These are phyloP conservation scores for Chlorella sp. DNA, from an alignment of 139 green algal genomes.

Conservation along the genomic window DNA sequence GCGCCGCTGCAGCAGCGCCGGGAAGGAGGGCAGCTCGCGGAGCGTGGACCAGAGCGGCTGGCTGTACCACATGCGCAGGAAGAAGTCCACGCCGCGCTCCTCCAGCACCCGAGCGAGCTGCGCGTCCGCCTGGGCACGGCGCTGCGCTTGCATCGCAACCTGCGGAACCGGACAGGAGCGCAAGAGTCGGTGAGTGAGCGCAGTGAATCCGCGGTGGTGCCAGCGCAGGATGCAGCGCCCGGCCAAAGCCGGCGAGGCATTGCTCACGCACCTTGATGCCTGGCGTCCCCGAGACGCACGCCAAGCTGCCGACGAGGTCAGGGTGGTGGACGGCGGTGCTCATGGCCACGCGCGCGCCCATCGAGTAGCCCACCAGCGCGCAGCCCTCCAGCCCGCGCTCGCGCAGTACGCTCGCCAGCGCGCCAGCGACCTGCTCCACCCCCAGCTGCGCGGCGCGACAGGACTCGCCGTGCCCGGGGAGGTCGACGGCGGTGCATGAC, in stretches of 20 bases:
- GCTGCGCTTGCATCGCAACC: constrained; percentile 22
- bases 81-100: constrained; percentile 29
- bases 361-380: too few relatives aligned
- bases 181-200: not conserved
- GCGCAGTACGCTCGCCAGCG: too few relatives aligned
- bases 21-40: constrained; percentile 35
- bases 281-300: too few relatives aligned
- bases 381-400: too few relatives aligned
- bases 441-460: too few relatives aligned
- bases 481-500: constrained; percentile 57
- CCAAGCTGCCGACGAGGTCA: too few relatives aligned
- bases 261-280: too few relatives aligned
- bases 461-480: constrained; percentile 85
- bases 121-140: constrained; percentile 40
- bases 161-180: constrained; percentile 7
- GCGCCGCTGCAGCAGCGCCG: constrained; percentile 21
- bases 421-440: too few relatives aligned
- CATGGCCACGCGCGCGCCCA: too few relatives aligned
- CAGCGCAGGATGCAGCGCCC: not conserved
- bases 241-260: constrained; percentile 11
- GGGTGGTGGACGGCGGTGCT: too few relatives aligned
- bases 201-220: not conserved
- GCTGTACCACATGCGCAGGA: constrained; percentile 71
- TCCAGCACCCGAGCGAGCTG: constrained; percentile 35
- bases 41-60: constrained; percentile 59